phyloP scores from a whole-genome alignment of 2,329 filamentous ascomycete species.

The Ilyonectria mors-panacis region DNA sequence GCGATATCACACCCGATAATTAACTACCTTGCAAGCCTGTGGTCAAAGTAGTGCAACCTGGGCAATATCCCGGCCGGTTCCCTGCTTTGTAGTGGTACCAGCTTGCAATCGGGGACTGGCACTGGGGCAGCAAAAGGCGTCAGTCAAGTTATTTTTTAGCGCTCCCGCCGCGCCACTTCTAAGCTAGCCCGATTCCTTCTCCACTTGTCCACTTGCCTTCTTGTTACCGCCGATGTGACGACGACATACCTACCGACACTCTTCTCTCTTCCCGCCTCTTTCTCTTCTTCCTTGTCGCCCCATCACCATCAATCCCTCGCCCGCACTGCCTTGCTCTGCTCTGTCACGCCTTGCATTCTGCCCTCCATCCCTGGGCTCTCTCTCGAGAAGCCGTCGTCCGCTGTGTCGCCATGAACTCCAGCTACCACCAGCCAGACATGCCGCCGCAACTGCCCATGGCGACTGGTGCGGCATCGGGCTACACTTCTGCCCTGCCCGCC shows the following conservation, averaged over 20 bases:
- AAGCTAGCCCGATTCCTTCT: conserved; percentile 15
- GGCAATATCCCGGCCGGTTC: conserved; percentile 4
- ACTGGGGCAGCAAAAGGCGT: background rate
- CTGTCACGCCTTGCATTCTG: background rate
- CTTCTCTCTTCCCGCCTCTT: conserved; percentile 3
- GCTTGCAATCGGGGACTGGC: background rate
- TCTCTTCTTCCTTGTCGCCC: conserved; percentile 4
- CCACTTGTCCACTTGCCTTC: conserved; percentile 7
- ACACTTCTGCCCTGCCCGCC: conserved; percentile 42
- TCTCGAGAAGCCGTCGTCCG: background rate
- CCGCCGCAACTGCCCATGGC: conserved; percentile 51
- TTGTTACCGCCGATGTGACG: conserved; percentile 1
- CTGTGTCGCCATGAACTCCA: conserved; percentile 48
- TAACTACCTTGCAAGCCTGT: conserved; percentile 4
- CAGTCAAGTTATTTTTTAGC: conserved; percentile 27
- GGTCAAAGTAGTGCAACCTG: background rate
- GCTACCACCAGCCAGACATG: conserved; percentile 51
- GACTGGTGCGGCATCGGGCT: conserved; percentile 38
- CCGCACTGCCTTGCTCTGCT: background rate
- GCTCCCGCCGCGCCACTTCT: conserved; percentile 30
- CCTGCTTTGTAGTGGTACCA: background rate
- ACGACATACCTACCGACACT: conserved; percentile 16
- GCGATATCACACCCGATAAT: background rate
- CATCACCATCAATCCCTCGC: conserved; percentile 2
- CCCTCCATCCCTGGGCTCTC: background rate